Conservation (phyloP, 2,329 filamentous ascomycete species). For the Calycina herbarum region DNA sequence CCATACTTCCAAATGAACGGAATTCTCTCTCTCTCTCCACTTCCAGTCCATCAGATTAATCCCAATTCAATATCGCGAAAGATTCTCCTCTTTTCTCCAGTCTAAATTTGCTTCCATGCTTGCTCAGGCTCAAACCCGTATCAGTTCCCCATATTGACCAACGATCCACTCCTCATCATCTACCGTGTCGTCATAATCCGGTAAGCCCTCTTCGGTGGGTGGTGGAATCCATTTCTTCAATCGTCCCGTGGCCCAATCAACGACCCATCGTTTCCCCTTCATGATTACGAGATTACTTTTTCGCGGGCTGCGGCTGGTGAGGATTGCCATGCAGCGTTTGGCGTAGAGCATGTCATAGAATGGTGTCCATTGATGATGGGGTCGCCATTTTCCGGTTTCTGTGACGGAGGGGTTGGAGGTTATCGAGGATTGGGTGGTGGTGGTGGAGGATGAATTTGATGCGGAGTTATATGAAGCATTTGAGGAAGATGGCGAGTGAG, state of each 20-base stretch:
- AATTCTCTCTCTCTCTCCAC: too few relatives aligned
- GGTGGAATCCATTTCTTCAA: constrained; percentile 52
- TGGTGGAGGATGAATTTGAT: constrained; percentile 12
- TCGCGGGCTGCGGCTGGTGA: constrained; percentile 56
- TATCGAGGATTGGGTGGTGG: constrained; percentile 12
- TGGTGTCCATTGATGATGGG: constrained; percentile 54
- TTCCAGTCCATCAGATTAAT: background rate
- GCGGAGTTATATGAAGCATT: background rate
- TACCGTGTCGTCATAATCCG: constrained; percentile 43
- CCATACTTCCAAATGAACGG: too few relatives aligned
- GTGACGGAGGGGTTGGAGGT: constrained; percentile 28
- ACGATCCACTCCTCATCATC: constrained; percentile 5
- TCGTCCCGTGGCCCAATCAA: constrained; percentile 59
- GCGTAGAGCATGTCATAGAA: constrained; percentile 60
- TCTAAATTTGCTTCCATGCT: background rate
- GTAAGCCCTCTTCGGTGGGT: constrained; percentile 27
- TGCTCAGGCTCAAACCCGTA: constrained; percentile 6
- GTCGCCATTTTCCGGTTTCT: constrained; percentile 53
- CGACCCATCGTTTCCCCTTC: constrained; percentile 58
- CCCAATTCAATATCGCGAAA: background rate
- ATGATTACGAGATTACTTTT: constrained; percentile 59
- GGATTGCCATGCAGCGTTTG: constrained; percentile 59
- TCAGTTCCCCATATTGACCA: constrained; percentile 11
- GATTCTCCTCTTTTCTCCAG: background rate
- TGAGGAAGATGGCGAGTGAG: constrained; percentile 13